A percentile compares a stretch with the other conserved stretches of the same genome.
These are phyloP conservation scores for Neocallimastix lanati DNA, from an alignment of 192 early-diverging fungal genomes.

Conservation along the genomic window DNA sequence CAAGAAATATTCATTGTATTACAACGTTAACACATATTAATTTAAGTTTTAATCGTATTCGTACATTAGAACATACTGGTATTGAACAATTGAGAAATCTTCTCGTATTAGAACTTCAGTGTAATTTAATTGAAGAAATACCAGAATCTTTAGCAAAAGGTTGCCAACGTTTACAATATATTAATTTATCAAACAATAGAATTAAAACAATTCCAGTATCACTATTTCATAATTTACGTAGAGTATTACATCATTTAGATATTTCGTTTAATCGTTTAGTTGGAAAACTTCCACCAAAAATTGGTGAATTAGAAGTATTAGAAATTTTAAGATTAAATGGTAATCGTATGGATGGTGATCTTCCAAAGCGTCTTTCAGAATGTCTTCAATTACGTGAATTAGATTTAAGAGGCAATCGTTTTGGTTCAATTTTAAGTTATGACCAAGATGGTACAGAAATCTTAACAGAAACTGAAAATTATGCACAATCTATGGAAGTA, in stretches of 20 bases:
- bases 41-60: constrained; percentile 57
- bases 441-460: constrained; percentile 27
- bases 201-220: constrained; percentile 45
- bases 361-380: constrained; percentile 39
- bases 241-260: constrained; percentile 47
- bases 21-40: constrained; percentile 50
- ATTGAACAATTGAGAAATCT: constrained; percentile 40
- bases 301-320: constrained; percentile 43
- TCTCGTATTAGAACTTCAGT: constrained; percentile 38
- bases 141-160: constrained; percentile 44
- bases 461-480: constrained; percentile 32
- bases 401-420: constrained; percentile 63
- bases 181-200: constrained; percentile 69
- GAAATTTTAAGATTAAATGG: constrained; percentile 43
- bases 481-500: constrained; percentile 26
- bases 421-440: constrained; percentile 42
- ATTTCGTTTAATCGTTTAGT: constrained; percentile 67
- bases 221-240: constrained; percentile 22
- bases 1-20: constrained; percentile 26
- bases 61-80: constrained; percentile 40
- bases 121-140: constrained; percentile 54
- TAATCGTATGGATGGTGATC: constrained; percentile 50
- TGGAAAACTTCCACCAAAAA: constrained; percentile 42
- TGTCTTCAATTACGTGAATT: constrained; percentile 45
- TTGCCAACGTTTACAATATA: constrained; percentile 24